phyloP scores from a whole-genome alignment of 371 early-diverging fungal species.

The Lichtheimia ramosa region DNA sequence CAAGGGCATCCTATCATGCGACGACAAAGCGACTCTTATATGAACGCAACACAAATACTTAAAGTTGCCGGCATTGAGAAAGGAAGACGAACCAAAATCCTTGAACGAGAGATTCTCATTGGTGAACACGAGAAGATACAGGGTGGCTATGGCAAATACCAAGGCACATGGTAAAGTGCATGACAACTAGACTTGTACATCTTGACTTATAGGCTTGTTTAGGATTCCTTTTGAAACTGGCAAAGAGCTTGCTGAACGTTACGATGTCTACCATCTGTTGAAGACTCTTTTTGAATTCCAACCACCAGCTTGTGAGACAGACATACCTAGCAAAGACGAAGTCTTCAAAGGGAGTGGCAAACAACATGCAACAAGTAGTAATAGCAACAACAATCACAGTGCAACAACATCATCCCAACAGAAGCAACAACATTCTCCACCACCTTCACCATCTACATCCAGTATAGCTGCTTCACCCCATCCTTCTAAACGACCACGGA shows the following conservation, averaged over 20 bases:
- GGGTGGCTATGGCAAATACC: slow-evolving; percentile 97
- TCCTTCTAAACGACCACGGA: background rate
- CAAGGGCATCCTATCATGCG: slow-evolving; percentile 90
- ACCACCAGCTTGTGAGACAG: slow-evolving; percentile 27
- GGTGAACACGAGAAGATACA: slow-evolving; percentile 95
- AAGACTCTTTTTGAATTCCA: slow-evolving; percentile 70
- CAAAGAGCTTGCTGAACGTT: slow-evolving; percentile 70
- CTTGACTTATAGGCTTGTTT: background rate
- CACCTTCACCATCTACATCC: slow-evolving; percentile 5
- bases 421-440: background rate
- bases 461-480: background rate
- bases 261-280: slow-evolving; percentile 61
- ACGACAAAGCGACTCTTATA: slow-evolving; percentile 81
- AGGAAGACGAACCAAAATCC: slow-evolving; percentile 87
- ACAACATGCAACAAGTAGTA: slow-evolving; percentile 3
- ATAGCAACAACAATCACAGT: background rate
- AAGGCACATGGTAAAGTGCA: slow-evolving; percentile 82
- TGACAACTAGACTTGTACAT: background rate
- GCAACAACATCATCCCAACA: background rate
- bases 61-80: slow-evolving; percentile 97
- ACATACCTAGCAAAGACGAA: slow-evolving; percentile 32
- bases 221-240: slow-evolving; percentile 87
- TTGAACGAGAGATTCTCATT: slow-evolving; percentile 83
- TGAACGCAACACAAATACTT: slow-evolving; percentile 96
- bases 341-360: slow-evolving; percentile 7